Base-by-base conservation (phyloP, 176 grass and related monocot genomes). In the Juncus effusus region DNA sequence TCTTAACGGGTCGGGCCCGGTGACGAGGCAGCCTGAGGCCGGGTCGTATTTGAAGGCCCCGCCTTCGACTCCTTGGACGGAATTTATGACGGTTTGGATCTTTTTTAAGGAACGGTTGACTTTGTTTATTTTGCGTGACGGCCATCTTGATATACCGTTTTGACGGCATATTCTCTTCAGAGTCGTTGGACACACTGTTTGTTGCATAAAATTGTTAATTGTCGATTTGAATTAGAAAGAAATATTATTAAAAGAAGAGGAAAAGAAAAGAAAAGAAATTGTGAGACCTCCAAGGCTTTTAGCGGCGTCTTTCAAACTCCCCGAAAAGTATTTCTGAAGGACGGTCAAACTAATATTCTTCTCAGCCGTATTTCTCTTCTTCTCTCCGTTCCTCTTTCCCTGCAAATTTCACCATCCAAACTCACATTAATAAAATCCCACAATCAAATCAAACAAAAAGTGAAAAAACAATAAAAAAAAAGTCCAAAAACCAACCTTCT, bases 71-170 rank as follows among this genome's bases (percentile, higher is more conserved):
- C 88, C 89, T 82, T 92, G 83, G 39, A 93, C 89, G 0, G 85
- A 93, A 74, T 90, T 84, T 55, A 99, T 99, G 37, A 99, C 83
- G 69, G 69, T 93, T 57, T 93, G 89, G n/a, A 99, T 93, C 78
- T 90, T 99, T 85, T 90, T 84, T 64, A 99, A 65, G 8, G 94
- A 99, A 76, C 79, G 85, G 49, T 99, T 93, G 38, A 99, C 94
- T 72, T 99, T 99, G 64, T 99, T 99, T 80, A 99, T 99, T 73
- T 93, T 89, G 38, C 94, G 88, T 73, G 94, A 99, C 60, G 94
- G 94, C 94, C 94, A 99, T 85, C 94, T 82, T 2, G 70, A 77
- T 53, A 99, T 99, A 49, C 94, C 94, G 73, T 99, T 82, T 59
- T 93, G 86, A 55, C 94, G 80, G 76, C 94, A 99, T 82, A 99